Conservation (phyloP, 192 early-diverging fungal species). For the Borealophlyctis nickersoniae region DNA sequence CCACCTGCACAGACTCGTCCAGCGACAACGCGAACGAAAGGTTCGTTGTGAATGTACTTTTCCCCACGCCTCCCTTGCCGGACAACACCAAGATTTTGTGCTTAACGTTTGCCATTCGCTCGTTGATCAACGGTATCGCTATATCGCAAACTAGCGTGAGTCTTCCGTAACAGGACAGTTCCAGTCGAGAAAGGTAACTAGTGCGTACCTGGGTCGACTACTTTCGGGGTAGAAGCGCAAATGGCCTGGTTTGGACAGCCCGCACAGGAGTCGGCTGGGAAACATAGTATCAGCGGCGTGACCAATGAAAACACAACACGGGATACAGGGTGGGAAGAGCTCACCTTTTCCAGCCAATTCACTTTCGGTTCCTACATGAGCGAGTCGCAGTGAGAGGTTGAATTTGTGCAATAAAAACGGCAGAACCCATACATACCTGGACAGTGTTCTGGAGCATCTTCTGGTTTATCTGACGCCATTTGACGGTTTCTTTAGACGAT, state of each 20-base stretch:
- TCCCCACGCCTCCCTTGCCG: conserved; percentile 98
- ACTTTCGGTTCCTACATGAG: conserved; percentile 45
- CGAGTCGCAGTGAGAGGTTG: no score
- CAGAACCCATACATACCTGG: no score
- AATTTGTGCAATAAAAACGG: no score
- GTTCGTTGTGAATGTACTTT: conserved; percentile 92
- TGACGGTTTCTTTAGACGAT: no score
- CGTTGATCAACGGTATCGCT: conserved; percentile 45
- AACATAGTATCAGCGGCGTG: not conserved
- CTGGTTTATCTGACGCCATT: no score
- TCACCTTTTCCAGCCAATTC: conserved; percentile 48
- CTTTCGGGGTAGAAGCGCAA: conserved; percentile 43
- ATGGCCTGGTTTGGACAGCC: conserved; percentile 54
- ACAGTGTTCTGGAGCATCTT: conserved; percentile 50
- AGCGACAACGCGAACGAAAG: conserved; percentile 44
- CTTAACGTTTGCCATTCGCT: conserved; percentile 57
- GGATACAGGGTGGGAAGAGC: not conserved
- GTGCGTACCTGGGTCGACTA: conserved; percentile 44
- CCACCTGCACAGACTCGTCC: conserved; percentile 36
- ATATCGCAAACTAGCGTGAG: not conserved
- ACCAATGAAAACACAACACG: not conserved
- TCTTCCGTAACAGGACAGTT: not conserved
- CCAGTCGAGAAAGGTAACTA: no score
- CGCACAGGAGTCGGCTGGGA: conserved; percentile 38
- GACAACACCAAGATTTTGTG: conserved; percentile 90